Conservation (phyloP, 106 monocot species). For the Agapanthus africanus region DNA sequence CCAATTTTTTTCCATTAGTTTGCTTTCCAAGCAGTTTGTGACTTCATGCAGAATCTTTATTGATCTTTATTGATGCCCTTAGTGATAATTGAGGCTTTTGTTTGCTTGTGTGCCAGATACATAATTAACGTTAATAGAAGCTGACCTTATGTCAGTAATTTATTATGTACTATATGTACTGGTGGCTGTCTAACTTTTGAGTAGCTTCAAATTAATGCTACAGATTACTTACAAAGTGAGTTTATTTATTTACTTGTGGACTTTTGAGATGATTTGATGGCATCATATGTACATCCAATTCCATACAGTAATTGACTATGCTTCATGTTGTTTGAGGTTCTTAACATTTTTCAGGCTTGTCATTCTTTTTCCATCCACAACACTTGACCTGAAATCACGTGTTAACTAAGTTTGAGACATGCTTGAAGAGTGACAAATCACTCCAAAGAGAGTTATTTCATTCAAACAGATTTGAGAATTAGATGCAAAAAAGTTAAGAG, state of each 20-base stretch:
- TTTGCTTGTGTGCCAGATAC: neutral
- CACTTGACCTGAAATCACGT: too few relatives aligned
- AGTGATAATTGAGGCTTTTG: neutral
- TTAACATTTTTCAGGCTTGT: neutral
- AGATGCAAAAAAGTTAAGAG: too few relatives aligned
- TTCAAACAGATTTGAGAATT: too few relatives aligned
- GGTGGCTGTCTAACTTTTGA: neutral
- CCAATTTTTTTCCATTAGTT: neutral
- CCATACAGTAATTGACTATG: neutral
- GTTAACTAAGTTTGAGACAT: too few relatives aligned
- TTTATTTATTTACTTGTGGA: neutral
- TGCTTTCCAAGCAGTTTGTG: neutral
- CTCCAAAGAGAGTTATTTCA: too few relatives aligned
- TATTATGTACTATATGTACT: neutral
- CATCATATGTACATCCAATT: neutral
- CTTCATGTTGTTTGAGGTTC: neutral
- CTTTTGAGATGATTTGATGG: neutral
- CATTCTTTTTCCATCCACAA: too few relatives aligned
- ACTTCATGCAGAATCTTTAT: slow-evolving; percentile 51
- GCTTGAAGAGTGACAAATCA: too few relatives aligned
- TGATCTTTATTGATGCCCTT: neutral
- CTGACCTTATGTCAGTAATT: neutral
- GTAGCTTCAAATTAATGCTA: neutral
- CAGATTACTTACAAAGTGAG: too few relatives aligned
- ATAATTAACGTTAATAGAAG: neutral